Percentiles rank a stretch among this genome's conserved stretches.
Conservation (phyloP, 768 basidiomycete species). For the Dioszegia hungarica region DNA sequence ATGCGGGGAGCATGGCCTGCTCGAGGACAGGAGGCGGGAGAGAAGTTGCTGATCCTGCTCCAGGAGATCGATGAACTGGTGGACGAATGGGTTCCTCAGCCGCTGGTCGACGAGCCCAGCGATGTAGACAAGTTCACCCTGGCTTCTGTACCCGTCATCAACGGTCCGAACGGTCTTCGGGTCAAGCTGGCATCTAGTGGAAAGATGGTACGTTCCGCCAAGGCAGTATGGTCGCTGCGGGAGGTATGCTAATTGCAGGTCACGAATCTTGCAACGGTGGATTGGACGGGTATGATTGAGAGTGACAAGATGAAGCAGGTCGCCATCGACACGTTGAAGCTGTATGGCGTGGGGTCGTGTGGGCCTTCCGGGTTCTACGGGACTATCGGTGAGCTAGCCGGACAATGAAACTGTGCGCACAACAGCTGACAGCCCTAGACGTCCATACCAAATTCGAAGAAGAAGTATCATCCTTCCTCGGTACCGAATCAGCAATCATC, state of each 20-base stretch:
- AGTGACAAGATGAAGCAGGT: slow-evolving; percentile 81
- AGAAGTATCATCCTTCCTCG: slow-evolving; percentile 84
- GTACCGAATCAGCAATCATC: slow-evolving; percentile 79
- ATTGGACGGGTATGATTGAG: slow-evolving; percentile 83
- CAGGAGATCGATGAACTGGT: slow-evolving; percentile 97
- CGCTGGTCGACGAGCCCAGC: slow-evolving; percentile 63
- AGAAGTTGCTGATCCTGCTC: neutral
- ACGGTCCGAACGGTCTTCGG: slow-evolving; percentile 75
- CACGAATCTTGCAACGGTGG: slow-evolving; percentile 80
- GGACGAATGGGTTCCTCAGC: slow-evolving; percentile 87
- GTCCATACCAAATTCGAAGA: slow-evolving; percentile 85
- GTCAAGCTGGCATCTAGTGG: slow-evolving; percentile 60
- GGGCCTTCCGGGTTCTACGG: slow-evolving; percentile 98
- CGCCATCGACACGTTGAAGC: slow-evolving; percentile 74
- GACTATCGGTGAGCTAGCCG: slow-evolving; percentile 65
- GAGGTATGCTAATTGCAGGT: slow-evolving; percentile 59
- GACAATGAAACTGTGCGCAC: neutral
- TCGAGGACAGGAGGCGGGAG: neutral
- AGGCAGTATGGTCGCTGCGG: neutral
- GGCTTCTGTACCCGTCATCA: slow-evolving; percentile 67
- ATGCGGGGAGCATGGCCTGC: too few relatives aligned
- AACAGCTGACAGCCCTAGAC: slow-evolving; percentile 54
- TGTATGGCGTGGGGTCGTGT: slow-evolving; percentile 90
- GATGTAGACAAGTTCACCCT: slow-evolving; percentile 64
- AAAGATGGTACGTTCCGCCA: slow-evolving; percentile 27